A percentile compares a stretch with the other conserved stretches of the same genome.
phyloP scores from a whole-genome alignment of 2,329 filamentous ascomycete species.

The Didymosphaeria variabile region DNA sequence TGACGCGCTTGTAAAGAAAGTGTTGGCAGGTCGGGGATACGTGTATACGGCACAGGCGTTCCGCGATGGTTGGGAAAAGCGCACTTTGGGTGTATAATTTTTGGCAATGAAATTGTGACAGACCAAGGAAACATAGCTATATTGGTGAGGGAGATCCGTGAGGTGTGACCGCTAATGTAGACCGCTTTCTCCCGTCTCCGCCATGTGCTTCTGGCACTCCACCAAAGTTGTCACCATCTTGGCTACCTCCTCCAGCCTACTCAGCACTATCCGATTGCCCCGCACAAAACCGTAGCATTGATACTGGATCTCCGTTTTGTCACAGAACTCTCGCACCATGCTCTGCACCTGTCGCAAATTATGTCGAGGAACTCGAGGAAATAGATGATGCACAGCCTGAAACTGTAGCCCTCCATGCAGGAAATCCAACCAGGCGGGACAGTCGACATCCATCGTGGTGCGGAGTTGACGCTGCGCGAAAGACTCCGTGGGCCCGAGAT shows the following conservation, averaged over 20 bases:
- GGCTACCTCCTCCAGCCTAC: slow-evolving; percentile 78
- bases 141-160: too few species aligned
- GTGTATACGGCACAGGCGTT: slow-evolving; percentile 14
- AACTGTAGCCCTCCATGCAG: slow-evolving; percentile 90
- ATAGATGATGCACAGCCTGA: slow-evolving; percentile 87
- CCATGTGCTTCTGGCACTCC: slow-evolving; percentile 51
- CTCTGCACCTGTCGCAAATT: slow-evolving; percentile 80
- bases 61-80: slow-evolving; percentile 5
- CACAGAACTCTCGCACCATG: slow-evolving; percentile 81
- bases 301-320: slow-evolving; percentile 84
- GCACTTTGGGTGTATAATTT: not conserved
- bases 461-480: slow-evolving; percentile 91
- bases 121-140: not conserved
- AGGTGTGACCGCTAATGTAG: slow-evolving; percentile 31
- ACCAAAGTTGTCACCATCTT: slow-evolving; percentile 72
- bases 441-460: slow-evolving; percentile 94
- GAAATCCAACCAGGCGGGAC: slow-evolving; percentile 86
- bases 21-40: slow-evolving; percentile 12
- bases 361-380: slow-evolving; percentile 82
- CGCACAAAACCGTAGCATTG: slow-evolving; percentile 85
- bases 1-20: slow-evolving; percentile 17
- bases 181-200: slow-evolving; percentile 49
- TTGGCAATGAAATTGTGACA: not conserved
- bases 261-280: slow-evolving; percentile 82
- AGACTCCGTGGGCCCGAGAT: slow-evolving; percentile 83